Base-by-base conservation (phyloP, 768 basidiomycete species). In the Auricularia sp. region DNA sequence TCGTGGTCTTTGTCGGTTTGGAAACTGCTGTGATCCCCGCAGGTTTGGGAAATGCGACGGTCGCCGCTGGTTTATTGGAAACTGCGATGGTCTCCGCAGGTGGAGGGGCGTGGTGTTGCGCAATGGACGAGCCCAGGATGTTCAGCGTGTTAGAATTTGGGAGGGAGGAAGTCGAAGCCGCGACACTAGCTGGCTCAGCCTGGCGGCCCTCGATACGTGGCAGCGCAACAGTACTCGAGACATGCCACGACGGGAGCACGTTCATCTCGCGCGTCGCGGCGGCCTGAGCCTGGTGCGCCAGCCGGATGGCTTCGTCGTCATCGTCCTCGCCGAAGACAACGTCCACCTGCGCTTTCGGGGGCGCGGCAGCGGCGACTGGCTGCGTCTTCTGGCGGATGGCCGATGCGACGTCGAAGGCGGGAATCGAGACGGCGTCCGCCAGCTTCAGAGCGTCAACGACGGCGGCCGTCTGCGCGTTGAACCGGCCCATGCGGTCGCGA, bases 401-500 rank as follows among this genome's bases (percentile, higher is more conserved):
- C 1, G 82, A 78, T 3, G 84, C 81, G 29, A 94, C 90, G 68
- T 96, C 88, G 64, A 70, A 94, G 88, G 84, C 86, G 58, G 93
- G 92, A 54, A 96, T 76, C 36, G 87, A 80, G 84, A 95, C 91
- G 29, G 85, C 82, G 71, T 98, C 96, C 66, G 93, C 91, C 73
- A 87, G 89, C 71, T 93, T 87, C 69, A 99, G 74, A 3, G 92
- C 90, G 68, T 94, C 92, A 36, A 88, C 82, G 56, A 98, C 85
- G 70, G 88, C 88, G 35, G 87, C 83, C 80, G 95, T 95, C 73
- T 94, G 91, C 67, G 85, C 80, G 74, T 96, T 96, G 74, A 98
- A 94, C 67, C 93, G 80, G 74, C 93, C 90, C 93, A 98, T 97
- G 65, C 92, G 83, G 74, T 98, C 96, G 76, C 95, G 90, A 69